Evolutionary conservation across 2,329 filamentous ascomycete genomes (phyloP).

Genomic region (Trichoderma sp.): DNA sequence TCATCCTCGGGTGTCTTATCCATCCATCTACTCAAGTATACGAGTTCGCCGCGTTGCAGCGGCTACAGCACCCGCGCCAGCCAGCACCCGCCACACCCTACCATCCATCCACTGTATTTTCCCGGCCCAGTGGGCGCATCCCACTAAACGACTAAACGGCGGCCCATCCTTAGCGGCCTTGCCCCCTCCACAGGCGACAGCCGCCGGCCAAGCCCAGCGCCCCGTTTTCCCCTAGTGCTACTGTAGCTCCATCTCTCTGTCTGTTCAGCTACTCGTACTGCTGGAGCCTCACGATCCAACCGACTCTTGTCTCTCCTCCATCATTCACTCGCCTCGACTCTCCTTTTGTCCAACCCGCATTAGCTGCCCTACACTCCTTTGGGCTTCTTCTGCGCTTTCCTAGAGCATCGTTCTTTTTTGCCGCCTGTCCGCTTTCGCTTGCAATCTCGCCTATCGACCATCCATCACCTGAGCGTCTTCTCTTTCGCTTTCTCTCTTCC

Average conservation of each 20-base stretch:
- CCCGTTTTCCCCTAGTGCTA: neutral
- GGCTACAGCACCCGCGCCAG: neutral
- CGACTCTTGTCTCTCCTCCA: neutral
- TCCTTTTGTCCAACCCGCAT: neutral
- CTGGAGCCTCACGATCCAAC: conserved; percentile 7
- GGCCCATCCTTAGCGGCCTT: neutral
- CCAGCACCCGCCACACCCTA: neutral
- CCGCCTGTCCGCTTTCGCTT: neutral
- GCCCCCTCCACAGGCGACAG: neutral
- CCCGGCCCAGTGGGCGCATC: neutral
- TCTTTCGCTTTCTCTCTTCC: neutral
- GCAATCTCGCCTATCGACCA: neutral
- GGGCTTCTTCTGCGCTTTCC: neutral
- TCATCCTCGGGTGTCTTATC: no score
- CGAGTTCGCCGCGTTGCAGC: neutral
- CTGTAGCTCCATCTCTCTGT: neutral
- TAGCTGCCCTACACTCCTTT: conserved; percentile 11
- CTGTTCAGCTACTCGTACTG: neutral
- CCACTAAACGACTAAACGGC: neutral
- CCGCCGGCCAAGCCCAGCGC: neutral
- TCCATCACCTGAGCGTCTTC: neutral
- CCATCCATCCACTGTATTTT: no score
- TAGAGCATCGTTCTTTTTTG: neutral
- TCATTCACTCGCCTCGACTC: conserved; percentile 5
- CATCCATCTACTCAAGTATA: no score